Evolutionary conservation across 495 filamentous ascomycete genomes (phyloP).

Genomic region (Talaromyces trachyspermus): DNA sequence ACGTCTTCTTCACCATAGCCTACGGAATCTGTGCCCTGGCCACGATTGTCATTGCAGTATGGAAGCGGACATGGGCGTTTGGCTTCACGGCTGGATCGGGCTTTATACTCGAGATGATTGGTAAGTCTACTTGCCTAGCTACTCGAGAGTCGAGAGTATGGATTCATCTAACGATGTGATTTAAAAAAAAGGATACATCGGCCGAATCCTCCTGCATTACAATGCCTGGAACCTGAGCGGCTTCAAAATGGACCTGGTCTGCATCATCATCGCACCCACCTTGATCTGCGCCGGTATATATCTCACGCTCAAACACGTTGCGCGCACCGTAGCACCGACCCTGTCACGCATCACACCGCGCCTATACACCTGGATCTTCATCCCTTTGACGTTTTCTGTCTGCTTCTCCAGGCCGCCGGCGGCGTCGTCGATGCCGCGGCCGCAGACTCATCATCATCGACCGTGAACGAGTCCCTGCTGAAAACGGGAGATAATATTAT

Average conservation of each 20-base stretch:
- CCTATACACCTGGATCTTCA: slow-evolving; percentile 62
- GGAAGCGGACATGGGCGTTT: slow-evolving; percentile 57
- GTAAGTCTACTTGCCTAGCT: slow-evolving; percentile 1
- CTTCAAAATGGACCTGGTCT: slow-evolving; percentile 62
- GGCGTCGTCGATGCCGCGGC: slow-evolving; percentile 53
- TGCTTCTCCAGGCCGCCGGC: slow-evolving; percentile 57
- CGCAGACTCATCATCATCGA: slow-evolving; percentile 13
- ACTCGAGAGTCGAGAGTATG: not conserved
- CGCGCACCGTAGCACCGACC: slow-evolving; percentile 44
- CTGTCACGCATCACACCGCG: slow-evolving; percentile 49
- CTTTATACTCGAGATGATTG: slow-evolving; percentile 19
- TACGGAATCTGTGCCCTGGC: slow-evolving; percentile 43
- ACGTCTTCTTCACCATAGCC: slow-evolving; percentile 51
- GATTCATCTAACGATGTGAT: slow-evolving; percentile 12
- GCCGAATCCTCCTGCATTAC: slow-evolving; percentile 48
- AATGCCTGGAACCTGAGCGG: slow-evolving; percentile 54
- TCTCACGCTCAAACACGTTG: slow-evolving; percentile 59
- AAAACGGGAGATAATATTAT: slow-evolving; percentile 55
- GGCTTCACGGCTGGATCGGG: slow-evolving; percentile 38
- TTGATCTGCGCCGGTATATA: slow-evolving; percentile 61
- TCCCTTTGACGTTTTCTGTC: slow-evolving; percentile 56
- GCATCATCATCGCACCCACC: slow-evolving; percentile 58
- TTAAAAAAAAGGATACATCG: slow-evolving; percentile 50
- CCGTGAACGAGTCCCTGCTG: no score
- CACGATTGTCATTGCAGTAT: slow-evolving; percentile 44